Conservation (phyloP, 1,284 basidiomycete species). For the Ceratobasidium sp. region DNA sequence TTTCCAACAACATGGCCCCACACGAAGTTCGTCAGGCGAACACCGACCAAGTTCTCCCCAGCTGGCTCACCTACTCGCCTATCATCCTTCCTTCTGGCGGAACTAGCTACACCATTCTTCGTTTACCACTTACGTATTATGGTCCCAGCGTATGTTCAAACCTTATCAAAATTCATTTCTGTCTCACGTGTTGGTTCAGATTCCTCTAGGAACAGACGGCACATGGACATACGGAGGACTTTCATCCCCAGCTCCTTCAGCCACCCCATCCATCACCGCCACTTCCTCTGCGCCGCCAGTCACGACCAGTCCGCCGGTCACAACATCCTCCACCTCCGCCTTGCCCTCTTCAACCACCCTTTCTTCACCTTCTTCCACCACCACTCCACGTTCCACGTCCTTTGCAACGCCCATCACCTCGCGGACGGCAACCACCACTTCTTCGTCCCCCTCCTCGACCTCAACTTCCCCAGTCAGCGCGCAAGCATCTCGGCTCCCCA, state of each 20-base stretch:
- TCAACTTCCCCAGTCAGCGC: background rate
- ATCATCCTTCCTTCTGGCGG: constrained; percentile 57
- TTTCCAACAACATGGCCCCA: constrained; percentile 29
- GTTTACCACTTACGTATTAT: constrained; percentile 74
- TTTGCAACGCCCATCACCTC: constrained; percentile 17
- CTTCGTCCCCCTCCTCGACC: constrained; percentile 18
- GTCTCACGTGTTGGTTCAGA: constrained; percentile 58
- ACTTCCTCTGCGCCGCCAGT: constrained; percentile 50
- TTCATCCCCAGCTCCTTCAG: constrained; percentile 60
- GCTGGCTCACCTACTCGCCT: constrained; percentile 70
- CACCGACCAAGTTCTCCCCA: constrained; percentile 64
- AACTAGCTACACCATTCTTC: constrained; percentile 58
- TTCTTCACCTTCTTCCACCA: constrained; percentile 48
- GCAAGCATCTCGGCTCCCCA: constrained; percentile 5
- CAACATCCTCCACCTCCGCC: constrained; percentile 49
- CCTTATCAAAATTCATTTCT: constrained; percentile 2
- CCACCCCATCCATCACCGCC: constrained; percentile 48
- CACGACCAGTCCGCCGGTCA: constrained; percentile 23
- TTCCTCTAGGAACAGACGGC: constrained; percentile 69
- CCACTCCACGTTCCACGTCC: constrained; percentile 51
- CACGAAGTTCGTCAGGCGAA: constrained; percentile 26
- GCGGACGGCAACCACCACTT: constrained; percentile 1
- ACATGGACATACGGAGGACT: constrained; percentile 73
- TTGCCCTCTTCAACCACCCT: constrained; percentile 48
- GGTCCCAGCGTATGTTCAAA: constrained; percentile 71